Percentiles rank a stretch among this genome's conserved stretches.
Evolutionary conservation across 225 moss, liverwort and hornwort genomes (phyloP).

Genomic region (Neckera pumila): DNA sequence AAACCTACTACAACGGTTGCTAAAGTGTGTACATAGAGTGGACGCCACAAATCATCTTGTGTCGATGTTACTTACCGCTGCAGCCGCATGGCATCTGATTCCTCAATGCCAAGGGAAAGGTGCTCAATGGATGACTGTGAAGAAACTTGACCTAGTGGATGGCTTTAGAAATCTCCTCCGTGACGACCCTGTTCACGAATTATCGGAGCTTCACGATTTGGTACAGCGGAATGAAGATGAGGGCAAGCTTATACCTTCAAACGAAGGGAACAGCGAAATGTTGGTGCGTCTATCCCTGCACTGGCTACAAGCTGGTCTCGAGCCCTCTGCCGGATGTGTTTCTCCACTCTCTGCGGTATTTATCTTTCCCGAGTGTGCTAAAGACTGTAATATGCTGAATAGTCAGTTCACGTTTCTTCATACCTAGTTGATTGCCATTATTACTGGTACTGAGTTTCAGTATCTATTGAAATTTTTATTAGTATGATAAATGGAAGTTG

Average conservation of each 20-base stretch:
- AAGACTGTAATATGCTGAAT: neutral
- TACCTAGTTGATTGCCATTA: neutral
- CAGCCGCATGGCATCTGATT: conserved; percentile 49
- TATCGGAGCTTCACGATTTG: conserved; percentile 52
- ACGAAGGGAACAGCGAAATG: conserved; percentile 10
- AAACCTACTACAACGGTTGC: conserved; percentile 28
- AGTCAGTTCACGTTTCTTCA: neutral
- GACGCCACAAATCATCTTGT: conserved; percentile 47
- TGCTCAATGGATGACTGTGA: conserved; percentile 29
- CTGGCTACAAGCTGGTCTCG: conserved; percentile 72
- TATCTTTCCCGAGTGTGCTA: neutral
- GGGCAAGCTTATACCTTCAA: neutral
- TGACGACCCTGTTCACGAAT: conserved; percentile 41
- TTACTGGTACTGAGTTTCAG: neutral
- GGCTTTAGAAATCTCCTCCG: conserved; percentile 17
- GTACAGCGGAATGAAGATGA: conserved; percentile 37
- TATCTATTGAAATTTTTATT: neutral
- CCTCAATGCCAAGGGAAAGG: conserved; percentile 24
- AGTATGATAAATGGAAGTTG: neutral
- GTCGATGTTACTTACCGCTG: conserved; percentile 66
- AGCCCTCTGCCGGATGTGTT: conserved; percentile 27
- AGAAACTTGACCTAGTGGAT: conserved; percentile 33
- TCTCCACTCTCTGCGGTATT: conserved; percentile 39
- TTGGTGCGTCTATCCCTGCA: conserved; percentile 52
- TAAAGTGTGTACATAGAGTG: conserved; percentile 18